These are phyloP conservation scores for Fraxinus angustifolia DNA, from an alignment of 305 asterid species.

Conservation along the genomic window DNA sequence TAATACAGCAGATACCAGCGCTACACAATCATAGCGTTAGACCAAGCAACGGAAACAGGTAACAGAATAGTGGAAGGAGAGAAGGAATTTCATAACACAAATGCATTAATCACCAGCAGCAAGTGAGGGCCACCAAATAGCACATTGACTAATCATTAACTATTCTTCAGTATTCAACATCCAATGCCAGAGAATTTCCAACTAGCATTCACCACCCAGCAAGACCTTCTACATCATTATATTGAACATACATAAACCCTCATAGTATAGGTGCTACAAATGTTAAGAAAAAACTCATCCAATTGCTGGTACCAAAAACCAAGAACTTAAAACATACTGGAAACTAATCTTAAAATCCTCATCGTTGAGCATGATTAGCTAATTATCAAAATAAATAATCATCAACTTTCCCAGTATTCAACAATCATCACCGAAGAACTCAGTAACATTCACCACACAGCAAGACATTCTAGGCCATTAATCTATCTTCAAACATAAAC, in stretches of 20 bases:
- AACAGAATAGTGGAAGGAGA: slow-evolving; percentile 2
- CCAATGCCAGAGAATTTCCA: background rate
- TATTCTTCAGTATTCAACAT: background rate
- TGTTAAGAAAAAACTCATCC: background rate
- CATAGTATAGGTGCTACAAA: background rate
- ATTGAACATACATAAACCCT: background rate
- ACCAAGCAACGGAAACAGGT: slow-evolving; percentile 6
- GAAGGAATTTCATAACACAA: slow-evolving; percentile 7
- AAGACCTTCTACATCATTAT: background rate
- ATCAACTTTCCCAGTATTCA: slow-evolving; percentile 3
- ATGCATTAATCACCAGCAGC: slow-evolving; percentile 6
- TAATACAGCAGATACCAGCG: background rate
- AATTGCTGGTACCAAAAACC: background rate
- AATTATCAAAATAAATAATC: background rate
- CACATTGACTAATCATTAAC: background rate
- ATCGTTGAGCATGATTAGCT: background rate
- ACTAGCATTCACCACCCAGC: background rate
- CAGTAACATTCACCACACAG: slow-evolving; percentile 9
- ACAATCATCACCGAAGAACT: background rate
- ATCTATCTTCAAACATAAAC: slow-evolving; percentile 5
- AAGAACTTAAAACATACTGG: background rate
- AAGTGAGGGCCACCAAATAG: background rate
- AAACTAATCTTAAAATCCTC: background rate
- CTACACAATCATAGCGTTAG: slow-evolving; percentile 13
- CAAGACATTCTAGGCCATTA: background rate